These are phyloP conservation scores for Grigorovia yakushimaensis DNA, from an alignment of 805 yeast genomes.

Conservation along the genomic window DNA sequence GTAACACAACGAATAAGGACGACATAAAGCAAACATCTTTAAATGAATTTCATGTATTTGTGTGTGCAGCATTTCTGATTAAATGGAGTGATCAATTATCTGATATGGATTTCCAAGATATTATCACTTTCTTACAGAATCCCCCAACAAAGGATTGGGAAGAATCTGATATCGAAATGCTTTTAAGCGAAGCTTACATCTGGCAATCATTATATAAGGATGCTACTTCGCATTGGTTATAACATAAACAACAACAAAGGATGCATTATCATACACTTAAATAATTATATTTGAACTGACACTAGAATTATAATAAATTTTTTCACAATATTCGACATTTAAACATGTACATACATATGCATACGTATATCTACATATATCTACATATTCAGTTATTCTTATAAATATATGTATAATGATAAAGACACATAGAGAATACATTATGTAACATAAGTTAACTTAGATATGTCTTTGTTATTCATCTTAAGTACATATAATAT, in stretches of 20 bases:
- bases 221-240: slow-evolving; percentile 75
- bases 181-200: slow-evolving; percentile 90
- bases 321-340: background rate
- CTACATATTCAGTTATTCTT: no score
- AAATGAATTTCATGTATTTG: slow-evolving; percentile 89
- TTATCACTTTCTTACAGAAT: slow-evolving; percentile 81
- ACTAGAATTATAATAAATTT: no score
- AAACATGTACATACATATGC: no score
- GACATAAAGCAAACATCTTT: slow-evolving; percentile 29
- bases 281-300: background rate
- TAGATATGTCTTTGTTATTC: no score
- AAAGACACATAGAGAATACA: no score
- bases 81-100: slow-evolving; percentile 74
- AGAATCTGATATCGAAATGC: slow-evolving; percentile 81
- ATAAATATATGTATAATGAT: no score
- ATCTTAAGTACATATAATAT: no score
- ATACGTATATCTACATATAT: no score
- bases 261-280: background rate
- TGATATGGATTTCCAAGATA: slow-evolving; percentile 88
- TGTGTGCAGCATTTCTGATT: slow-evolving; percentile 91
- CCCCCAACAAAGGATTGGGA: slow-evolving; percentile 82
- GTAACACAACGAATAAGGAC: slow-evolving; percentile 3
- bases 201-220: slow-evolving; percentile 92
- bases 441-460: no score
- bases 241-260: background rate